These are phyloP conservation scores for Cicer chorassanicum DNA, from an alignment of 306 rosid species.

Conservation along the genomic window DNA sequence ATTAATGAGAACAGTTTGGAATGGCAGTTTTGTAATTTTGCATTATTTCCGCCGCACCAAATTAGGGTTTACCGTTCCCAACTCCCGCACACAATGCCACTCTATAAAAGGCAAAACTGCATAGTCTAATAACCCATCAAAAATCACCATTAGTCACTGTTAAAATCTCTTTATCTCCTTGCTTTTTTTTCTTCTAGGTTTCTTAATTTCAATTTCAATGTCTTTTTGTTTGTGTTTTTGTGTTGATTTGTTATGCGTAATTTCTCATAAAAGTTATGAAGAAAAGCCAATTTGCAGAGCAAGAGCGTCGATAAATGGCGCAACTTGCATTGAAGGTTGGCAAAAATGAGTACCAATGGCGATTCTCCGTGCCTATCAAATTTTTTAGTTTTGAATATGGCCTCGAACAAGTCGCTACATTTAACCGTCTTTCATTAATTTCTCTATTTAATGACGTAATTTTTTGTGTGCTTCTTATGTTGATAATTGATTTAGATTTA, in stretches of 20 bases:
- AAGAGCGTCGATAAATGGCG: conserved; percentile 61
- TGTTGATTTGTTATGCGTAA: not conserved
- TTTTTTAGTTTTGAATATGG: conserved; percentile 53
- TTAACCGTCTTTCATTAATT: not conserved
- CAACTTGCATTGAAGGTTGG: conserved; percentile 93
- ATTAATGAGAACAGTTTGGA: not conserved
- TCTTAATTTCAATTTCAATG: not conserved
- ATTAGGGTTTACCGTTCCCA: not conserved
- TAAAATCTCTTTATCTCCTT: not conserved
- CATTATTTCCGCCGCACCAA: not conserved
- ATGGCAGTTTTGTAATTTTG: not conserved
- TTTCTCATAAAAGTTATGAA: not conserved
- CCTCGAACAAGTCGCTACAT: conserved; percentile 28
- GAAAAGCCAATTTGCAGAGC: conserved; percentile 94
- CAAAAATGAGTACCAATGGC: conserved; percentile 48
- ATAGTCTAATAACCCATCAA: not conserved
- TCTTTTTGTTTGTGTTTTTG: not conserved
- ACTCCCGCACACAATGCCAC: not conserved
- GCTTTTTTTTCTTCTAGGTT: not conserved
- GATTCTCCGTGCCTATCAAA: conserved; percentile 94
- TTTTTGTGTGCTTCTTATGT: too few relatives aligned
- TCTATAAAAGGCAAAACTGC: not conserved
- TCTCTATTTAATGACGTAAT: too few relatives aligned
- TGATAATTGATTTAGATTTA: too few relatives aligned
- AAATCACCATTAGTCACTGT: not conserved